Evolutionary conservation across 176 grass and related monocot species (phyloP), one percentile per base, ranked within the genome.

Genomic region (Bonia amplexicaulis): DNA sequence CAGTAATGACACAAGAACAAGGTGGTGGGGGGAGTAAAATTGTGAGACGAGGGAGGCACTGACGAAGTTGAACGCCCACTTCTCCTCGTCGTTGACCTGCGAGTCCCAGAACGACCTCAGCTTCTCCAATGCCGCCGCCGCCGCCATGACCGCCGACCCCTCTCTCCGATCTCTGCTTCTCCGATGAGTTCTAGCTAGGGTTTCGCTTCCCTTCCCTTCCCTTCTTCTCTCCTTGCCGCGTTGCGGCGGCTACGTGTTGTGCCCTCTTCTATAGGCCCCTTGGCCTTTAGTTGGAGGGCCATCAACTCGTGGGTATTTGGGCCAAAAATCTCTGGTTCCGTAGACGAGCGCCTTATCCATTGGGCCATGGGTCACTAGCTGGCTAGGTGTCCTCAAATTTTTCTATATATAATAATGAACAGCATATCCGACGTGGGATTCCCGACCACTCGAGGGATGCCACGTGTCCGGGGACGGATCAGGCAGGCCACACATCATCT

Each of bases 341-440:
- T 97, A 94, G 91, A 94, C 87, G 90, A 97, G 89, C 91, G 89
- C 89, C 91, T 92, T 94, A 90, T 94, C 92, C 92, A 92, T 92
- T 97, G 91, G 91, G 91, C 91, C 89, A 94, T 55, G 53, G 53
- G 2, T 31, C 29, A 31, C 29, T 31, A 31, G 29, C 29, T 1
- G 2, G 2, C 29, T n/a, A n/a, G n/a, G n/a, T n/a, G n/a, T n/a
- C n/a, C 29, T 31, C 29, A 31, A 31, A 1, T 31, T 31, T 1
- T 31, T 31, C 29, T 31, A 31, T 31, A 1, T 31, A 31, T 31
- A 31, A 31, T 31, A 31, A 31, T 31, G 29, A 31, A 31, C 29
- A 31, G 35, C 66, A 29, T 64, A 47, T 51, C 71, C 17, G 5
- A 40, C 26, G 1, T 73, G 26, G 14, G 14, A 73, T 23, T 3